phyloP scores from a whole-genome alignment of 192 early-diverging fungal species.

The Podila horticola region DNA sequence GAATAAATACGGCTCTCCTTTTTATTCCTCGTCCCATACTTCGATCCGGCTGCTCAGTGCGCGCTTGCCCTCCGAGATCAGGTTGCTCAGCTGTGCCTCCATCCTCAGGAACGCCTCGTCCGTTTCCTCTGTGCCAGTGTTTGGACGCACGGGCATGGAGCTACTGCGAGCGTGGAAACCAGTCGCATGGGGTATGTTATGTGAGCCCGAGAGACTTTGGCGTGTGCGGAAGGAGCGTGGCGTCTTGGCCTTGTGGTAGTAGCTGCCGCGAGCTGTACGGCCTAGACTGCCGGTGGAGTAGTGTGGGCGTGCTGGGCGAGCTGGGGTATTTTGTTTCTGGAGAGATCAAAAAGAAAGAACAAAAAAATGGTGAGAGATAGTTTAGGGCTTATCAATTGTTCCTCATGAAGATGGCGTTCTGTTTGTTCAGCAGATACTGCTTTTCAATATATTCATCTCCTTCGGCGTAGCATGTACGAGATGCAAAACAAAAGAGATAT shows the following conservation, averaged over 20 bases:
- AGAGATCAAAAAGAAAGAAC: neutral
- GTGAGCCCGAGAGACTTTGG: conserved; percentile 12
- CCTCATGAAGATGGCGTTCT: too few relatives aligned
- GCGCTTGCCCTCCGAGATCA: conserved; percentile 50
- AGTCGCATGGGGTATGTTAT: neutral
- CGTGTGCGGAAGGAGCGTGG: conserved; percentile 16
- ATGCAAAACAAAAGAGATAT: too few relatives aligned
- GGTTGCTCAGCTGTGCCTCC: conserved; percentile 43
- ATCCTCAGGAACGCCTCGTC: conserved; percentile 50
- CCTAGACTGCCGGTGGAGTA: neutral
- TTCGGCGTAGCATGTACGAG: too few relatives aligned
- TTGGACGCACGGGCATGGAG: conserved; percentile 36
- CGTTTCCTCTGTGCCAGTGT: conserved; percentile 38
- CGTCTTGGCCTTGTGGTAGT: conserved; percentile 25
- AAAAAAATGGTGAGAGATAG: neutral
- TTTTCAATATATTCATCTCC: too few relatives aligned
- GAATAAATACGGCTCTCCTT: neutral
- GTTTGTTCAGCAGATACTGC: too few relatives aligned
- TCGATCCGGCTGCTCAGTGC: conserved; percentile 42
- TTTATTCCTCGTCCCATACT: conserved; percentile 44
- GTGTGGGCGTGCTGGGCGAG: neutral
- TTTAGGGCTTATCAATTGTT: too few relatives aligned
- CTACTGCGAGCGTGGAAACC: conserved; percentile 11
- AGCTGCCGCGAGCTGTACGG: neutral
- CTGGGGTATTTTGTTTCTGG: neutral